Percentiles rank a stretch among this genome's conserved stretches.
Evolutionary conservation across 305 asterid species (phyloP).

Genomic region (Coffea humblotiana): DNA sequence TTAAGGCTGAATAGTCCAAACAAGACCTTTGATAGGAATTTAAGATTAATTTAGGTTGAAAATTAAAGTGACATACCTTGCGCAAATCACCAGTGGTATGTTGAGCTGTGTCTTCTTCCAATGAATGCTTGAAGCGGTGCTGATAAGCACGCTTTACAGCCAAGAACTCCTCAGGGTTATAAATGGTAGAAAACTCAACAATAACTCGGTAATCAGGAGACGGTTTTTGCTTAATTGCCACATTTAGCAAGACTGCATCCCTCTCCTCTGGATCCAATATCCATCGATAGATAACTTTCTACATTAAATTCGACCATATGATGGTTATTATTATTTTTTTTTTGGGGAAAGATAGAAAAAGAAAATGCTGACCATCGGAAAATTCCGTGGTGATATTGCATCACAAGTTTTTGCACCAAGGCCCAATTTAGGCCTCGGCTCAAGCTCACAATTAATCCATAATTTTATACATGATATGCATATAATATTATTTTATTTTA

Average conservation of each 20-base stretch:
- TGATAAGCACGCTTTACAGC: constrained; percentile 70
- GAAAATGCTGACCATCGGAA: neutral
- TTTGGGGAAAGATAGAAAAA: neutral
- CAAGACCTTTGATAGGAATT: too few relatives aligned
- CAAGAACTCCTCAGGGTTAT: constrained; percentile 59
- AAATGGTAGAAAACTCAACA: constrained; percentile 48
- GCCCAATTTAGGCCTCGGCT: too few relatives aligned
- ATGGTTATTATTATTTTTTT: neutral
- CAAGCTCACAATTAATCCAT: too few relatives aligned
- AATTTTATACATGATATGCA: too few relatives aligned
- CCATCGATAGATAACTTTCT: constrained; percentile 80
- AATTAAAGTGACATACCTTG: constrained; percentile 27
- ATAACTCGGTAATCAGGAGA: constrained; percentile 41
- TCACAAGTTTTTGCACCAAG: too few relatives aligned
- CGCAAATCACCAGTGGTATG: constrained; percentile 58
- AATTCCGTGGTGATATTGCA: too few relatives aligned
- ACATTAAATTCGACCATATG: neutral
- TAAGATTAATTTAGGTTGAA: neutral
- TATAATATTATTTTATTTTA: too few relatives aligned
- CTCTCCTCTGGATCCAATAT: constrained; percentile 74
- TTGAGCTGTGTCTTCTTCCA: constrained; percentile 74
- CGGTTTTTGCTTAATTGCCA: constrained; percentile 45
- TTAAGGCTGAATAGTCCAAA: neutral
- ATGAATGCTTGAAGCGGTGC: constrained; percentile 54
- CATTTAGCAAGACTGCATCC: constrained; percentile 57